phyloP scores from a whole-genome alignment of 805 yeast genomes.

The Candida koratica region DNA sequence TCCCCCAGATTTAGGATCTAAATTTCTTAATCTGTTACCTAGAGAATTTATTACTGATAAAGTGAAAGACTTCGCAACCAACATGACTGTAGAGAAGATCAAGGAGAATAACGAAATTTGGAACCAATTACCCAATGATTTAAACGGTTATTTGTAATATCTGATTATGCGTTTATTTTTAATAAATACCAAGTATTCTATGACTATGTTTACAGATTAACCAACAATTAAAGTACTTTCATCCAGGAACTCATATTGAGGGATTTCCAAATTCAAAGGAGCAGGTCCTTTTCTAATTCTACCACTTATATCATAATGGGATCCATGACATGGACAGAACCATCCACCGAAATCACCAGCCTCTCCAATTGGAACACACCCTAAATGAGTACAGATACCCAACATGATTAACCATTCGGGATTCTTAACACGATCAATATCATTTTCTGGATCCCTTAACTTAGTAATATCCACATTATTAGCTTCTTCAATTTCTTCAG shows the following conservation, averaged over 20 bases:
- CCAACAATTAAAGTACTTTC: slow-evolving; percentile 85
- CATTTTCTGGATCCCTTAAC: slow-evolving; percentile 93
- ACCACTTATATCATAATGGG: slow-evolving; percentile 99
- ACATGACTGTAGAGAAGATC: slow-evolving; percentile 16
- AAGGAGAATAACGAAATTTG: slow-evolving; percentile 20
- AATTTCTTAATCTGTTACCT: slow-evolving; percentile 20
- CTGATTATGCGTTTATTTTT: slow-evolving; percentile 6
- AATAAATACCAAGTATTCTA: slow-evolving; percentile 8
- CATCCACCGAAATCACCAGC: slow-evolving; percentile 99
- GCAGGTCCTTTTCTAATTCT: slow-evolving; percentile 99
- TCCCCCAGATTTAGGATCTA: slow-evolving; percentile 18
- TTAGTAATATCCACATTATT: slow-evolving; percentile 68
- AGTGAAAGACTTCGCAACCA: slow-evolving; percentile 13
- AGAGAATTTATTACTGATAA: slow-evolving; percentile 3
- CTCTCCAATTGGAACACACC: slow-evolving; percentile 99
- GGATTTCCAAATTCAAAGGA: slow-evolving; percentile 96
- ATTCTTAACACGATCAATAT: slow-evolving; percentile 87
- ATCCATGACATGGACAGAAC: slow-evolving; percentile 99
- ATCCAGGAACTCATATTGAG: slow-evolving; percentile 76
- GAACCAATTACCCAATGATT: slow-evolving; percentile 33
- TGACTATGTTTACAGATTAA: slow-evolving; percentile 36
- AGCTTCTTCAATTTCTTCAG: slow-evolving; percentile 91
- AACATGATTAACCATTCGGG: slow-evolving; percentile 99
- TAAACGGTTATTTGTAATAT: slow-evolving; percentile 9
- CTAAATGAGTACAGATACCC: slow-evolving; percentile 99